A percentile compares a stretch with the other conserved stretches of the same genome.
These are phyloP conservation scores for Pythium folliculosum DNA, from an alignment of 352 stramenopile species.

Conservation along the genomic window DNA sequence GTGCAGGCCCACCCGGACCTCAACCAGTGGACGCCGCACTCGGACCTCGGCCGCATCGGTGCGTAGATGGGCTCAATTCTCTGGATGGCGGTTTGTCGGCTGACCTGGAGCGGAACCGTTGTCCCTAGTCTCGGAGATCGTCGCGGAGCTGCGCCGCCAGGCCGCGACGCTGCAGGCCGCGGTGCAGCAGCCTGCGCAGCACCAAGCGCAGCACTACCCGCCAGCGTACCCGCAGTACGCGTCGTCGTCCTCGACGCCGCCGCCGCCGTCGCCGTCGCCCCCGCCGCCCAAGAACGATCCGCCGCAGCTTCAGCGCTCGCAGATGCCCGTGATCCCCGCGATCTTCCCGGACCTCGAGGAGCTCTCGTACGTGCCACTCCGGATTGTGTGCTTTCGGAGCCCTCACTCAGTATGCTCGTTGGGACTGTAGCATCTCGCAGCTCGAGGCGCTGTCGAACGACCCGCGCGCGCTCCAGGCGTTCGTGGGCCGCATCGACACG, in stretches of 20 bases:
- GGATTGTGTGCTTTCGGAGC: too few relatives aligned
- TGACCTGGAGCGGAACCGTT: background rate
- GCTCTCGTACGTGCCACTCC: conserved; percentile 53
- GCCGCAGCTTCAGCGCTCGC: conserved; percentile 53
- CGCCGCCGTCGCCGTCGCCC: conserved; percentile 35
- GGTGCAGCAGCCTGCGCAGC: conserved; percentile 2
- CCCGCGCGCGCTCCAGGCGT: conserved; percentile 57
- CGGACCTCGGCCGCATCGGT: conserved; percentile 79
- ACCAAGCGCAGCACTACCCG: conserved; percentile 1
- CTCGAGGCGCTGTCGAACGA: conserved; percentile 68
- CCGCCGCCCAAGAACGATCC: conserved; percentile 40
- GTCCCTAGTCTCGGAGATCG: conserved; percentile 58
- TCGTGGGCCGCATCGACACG: conserved; percentile 58
- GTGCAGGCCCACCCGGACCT: conserved; percentile 73
- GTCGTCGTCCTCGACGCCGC: conserved; percentile 24
- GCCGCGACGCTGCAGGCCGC: conserved; percentile 22
- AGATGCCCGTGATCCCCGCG: conserved; percentile 75
- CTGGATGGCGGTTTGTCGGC: background rate
- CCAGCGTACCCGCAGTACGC: conserved; percentile 31
- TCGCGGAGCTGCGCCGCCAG: conserved; percentile 48
- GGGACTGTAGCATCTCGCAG: conserved; percentile 41
- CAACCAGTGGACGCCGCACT: conserved; percentile 82
- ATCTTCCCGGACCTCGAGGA: conserved; percentile 78
- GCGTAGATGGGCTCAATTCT: background rate
- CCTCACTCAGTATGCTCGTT: background rate